Evolutionary conservation across 1,139 yeast genomes (phyloP).

Genomic region (Magnusiomyces suaveolens): DNA sequence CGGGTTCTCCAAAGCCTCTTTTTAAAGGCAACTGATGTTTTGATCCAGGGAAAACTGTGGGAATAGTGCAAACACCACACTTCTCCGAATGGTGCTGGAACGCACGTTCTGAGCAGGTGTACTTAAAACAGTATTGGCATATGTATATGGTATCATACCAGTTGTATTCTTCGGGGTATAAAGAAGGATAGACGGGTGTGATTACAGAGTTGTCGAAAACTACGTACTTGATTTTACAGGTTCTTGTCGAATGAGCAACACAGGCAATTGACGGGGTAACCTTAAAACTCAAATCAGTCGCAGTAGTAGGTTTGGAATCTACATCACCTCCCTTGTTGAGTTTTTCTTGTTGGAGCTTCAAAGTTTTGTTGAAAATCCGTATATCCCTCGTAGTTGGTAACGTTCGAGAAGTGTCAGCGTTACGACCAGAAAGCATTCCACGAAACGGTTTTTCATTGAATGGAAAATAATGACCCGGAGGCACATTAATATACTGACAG

Average conservation of each 20-base stretch:
- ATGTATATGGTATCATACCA: slow-evolving; percentile 53
- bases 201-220: slow-evolving; percentile 61
- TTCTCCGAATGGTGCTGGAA: slow-evolving; percentile 63
- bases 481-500: neutral
- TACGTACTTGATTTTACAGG: slow-evolving; percentile 36
- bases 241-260: no score
- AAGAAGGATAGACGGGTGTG: slow-evolving; percentile 87
- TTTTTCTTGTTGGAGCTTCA: neutral
- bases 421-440: neutral
- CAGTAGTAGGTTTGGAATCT: neutral
- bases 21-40: no score
- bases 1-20: neutral
- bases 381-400: neutral
- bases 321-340: neutral
- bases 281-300: neutral
- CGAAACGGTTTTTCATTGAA: neutral
- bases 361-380: neutral
- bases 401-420: slow-evolving; percentile 2
- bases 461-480: neutral
- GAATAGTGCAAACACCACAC: slow-evolving; percentile 35
- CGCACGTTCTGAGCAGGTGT: slow-evolving; percentile 62
- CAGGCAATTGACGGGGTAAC: no score
- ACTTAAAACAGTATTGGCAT: slow-evolving; percentile 80
- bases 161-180: slow-evolving; percentile 83
- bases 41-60: no score